Evolutionary conservation across 768 basidiomycete species (phyloP).

Genomic region (Tylopilus rubrobrunneus): DNA sequence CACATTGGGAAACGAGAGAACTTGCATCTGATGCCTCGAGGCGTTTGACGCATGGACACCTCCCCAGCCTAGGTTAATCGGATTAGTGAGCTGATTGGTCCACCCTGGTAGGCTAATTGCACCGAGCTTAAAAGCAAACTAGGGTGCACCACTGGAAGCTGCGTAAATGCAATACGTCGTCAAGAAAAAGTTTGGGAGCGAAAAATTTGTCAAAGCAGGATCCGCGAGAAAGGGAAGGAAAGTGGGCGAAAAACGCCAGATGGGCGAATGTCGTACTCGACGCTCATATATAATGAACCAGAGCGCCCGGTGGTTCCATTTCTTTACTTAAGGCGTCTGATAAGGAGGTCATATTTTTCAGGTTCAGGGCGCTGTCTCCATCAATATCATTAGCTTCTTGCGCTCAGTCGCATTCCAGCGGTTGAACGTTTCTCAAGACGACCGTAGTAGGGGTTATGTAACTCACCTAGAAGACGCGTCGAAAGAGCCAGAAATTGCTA

Average conservation of each 20-base stretch:
- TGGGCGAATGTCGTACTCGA: neutral
- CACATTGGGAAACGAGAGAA: neutral
- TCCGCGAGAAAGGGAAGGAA: too few species aligned
- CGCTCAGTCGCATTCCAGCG: slow-evolving; percentile 1
- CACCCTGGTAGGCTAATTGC: neutral
- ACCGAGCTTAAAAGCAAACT: neutral
- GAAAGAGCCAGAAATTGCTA: neutral
- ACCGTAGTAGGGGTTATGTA: neutral
- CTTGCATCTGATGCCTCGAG: neutral
- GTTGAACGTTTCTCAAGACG: neutral
- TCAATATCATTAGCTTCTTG: neutral
- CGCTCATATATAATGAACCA: neutral
- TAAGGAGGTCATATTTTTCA: neutral
- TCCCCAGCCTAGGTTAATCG: neutral
- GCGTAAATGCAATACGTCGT: neutral
- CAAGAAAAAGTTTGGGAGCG: too few species aligned
- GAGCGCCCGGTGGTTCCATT: neutral
- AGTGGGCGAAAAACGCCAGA: neutral
- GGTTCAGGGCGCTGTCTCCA: neutral
- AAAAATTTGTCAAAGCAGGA: neutral
- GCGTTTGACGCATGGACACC: neutral
- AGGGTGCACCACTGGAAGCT: neutral
- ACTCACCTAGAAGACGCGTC: neutral
- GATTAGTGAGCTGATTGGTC: neutral
- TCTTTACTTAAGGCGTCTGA: neutral